A percentile compares a stretch with the other conserved stretches of the same genome.
Conservation (phyloP, 768 basidiomycete species). For the Pleurotus sapidus region DNA sequence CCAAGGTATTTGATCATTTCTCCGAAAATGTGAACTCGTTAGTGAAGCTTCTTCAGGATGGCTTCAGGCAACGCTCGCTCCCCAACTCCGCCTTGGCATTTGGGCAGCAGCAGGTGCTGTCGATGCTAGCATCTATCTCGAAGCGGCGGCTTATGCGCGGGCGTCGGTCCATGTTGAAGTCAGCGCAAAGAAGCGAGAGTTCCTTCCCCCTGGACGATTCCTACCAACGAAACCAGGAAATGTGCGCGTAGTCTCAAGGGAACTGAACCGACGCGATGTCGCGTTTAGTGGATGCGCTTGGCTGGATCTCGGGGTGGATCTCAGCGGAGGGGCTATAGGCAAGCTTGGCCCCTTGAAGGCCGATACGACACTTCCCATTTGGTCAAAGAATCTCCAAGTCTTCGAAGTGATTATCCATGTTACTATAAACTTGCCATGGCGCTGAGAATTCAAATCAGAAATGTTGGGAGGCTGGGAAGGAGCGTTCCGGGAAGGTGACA, state of each 20-base stretch:
- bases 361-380: neutral
- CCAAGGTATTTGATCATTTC: neutral
- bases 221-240: too few species aligned
- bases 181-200: neutral
- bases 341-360: neutral
- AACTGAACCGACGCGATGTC: neutral
- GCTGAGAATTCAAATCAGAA: too few species aligned
- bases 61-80: neutral
- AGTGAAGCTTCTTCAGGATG: neutral
- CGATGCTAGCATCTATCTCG: neutral
- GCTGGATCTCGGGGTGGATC: neutral
- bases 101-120: neutral
- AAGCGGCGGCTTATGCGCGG: neutral
- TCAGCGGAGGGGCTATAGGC: neutral
- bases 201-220: too few species aligned
- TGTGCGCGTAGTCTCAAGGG: too few species aligned
- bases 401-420: too few species aligned
- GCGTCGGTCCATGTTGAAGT: neutral
- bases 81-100: neutral
- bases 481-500: too few species aligned
- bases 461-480: too few species aligned
- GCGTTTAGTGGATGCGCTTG: neutral
- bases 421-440: too few species aligned
- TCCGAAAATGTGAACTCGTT: neutral
- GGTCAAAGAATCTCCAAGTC: neutral